phyloP scores from a whole-genome alignment of 257 asterid species.

The Galeopsis tetrahit region DNA sequence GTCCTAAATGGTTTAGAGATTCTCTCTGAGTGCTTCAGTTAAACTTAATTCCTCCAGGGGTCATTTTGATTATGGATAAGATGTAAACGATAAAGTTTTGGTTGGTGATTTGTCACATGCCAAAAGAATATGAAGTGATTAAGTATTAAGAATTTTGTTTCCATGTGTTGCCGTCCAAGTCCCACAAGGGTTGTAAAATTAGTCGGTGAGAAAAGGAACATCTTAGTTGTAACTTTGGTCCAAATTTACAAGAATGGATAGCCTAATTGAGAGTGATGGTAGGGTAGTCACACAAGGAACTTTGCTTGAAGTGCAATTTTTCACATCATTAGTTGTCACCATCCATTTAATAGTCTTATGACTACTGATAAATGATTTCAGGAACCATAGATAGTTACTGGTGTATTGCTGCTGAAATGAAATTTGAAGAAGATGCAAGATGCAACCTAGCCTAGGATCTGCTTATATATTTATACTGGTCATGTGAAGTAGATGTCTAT shows the following conservation, averaged over 20 bases:
- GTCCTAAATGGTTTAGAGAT: background rate
- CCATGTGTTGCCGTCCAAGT: background rate
- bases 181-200: background rate
- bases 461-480: background rate
- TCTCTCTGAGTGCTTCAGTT: background rate
- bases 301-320: conserved; percentile 2
- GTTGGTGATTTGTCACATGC: background rate
- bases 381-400: conserved; percentile 26
- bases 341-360: conserved; percentile 11
- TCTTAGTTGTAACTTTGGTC: background rate
- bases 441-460: conserved; percentile 9
- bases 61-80: background rate
- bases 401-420: conserved; percentile 1
- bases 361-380: conserved; percentile 19
- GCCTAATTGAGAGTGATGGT: background rate
- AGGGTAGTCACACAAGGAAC: background rate
- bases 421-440: conserved; percentile 17
- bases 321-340: conserved; percentile 12
- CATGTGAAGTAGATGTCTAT: conserved; percentile 13
- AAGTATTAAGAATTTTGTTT: background rate
- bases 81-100: too few relatives aligned
- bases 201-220: background rate
- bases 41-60: background rate
- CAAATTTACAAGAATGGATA: background rate
- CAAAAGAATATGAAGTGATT: background rate